These are phyloP conservation scores for Xylariaceae sp. DNA, from an alignment of 2,329 filamentous ascomycete genomes.

Conservation along the genomic window DNA sequence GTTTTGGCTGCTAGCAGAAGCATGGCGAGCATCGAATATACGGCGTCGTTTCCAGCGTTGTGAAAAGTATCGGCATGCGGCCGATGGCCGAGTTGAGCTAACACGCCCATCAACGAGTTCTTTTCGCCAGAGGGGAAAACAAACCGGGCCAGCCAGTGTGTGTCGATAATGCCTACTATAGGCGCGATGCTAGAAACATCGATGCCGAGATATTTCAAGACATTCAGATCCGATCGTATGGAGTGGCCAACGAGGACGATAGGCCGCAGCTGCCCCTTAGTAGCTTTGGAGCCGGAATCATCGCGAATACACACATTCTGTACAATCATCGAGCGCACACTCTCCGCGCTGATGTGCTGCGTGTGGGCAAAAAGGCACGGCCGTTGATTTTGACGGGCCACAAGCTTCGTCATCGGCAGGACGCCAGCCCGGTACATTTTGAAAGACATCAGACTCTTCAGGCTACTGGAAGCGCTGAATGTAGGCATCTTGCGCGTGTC, in stretches of 20 bases:
- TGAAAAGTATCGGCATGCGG: slow-evolving; percentile 2
- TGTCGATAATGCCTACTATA: slow-evolving; percentile 7
- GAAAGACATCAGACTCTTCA: slow-evolving; percentile 4
- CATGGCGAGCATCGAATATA: slow-evolving; percentile 4
- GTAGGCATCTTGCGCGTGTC: slow-evolving; percentile 5
- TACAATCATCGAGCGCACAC: slow-evolving; percentile 1
- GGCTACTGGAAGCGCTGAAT: background rate
- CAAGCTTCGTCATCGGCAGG: slow-evolving; percentile 1
- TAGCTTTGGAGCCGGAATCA: background rate
- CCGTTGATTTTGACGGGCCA: background rate
- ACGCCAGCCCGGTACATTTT: slow-evolving; percentile 6
- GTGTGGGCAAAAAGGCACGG: slow-evolving; percentile 6
- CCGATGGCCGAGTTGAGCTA: slow-evolving; percentile 6
- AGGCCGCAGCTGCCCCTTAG: background rate
- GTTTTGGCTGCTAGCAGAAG: slow-evolving; percentile 5
- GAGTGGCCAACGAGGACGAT: slow-evolving; percentile 10
- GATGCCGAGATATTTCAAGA: slow-evolving; percentile 4
- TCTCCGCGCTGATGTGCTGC: slow-evolving; percentile 1
- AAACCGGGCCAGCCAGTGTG: slow-evolving; percentile 6
- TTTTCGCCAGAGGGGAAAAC: slow-evolving; percentile 7
- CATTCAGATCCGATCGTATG: slow-evolving; percentile 8
- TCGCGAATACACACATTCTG: slow-evolving; percentile 7
- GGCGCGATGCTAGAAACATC: slow-evolving; percentile 9
- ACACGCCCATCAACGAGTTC: slow-evolving; percentile 5
- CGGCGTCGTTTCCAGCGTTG: slow-evolving; percentile 10